Conservation (phyloP, 2,329 filamentous ascomycete genomes). For the Fusarium robinianum region DNA sequence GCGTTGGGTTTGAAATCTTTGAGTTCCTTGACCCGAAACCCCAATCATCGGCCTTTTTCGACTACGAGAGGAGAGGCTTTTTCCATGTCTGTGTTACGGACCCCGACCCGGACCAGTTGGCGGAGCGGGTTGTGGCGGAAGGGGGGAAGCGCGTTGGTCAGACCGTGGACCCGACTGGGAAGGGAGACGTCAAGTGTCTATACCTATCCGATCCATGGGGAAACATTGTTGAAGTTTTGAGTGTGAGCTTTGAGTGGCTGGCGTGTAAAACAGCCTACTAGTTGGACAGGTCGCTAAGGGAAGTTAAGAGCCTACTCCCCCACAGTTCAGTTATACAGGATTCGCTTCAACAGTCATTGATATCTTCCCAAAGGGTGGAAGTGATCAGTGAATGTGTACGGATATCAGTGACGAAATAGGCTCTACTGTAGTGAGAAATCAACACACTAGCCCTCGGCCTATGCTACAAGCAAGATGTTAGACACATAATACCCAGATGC, state of each 20-base stretch:
- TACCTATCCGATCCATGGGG: conserved; percentile 14
- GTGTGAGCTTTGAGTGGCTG: conserved; percentile 13
- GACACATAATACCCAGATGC: no score
- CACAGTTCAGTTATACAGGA: no score
- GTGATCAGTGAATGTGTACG: no score
- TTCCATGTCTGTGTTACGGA: conserved; percentile 43
- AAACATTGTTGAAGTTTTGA: conserved; percentile 14
- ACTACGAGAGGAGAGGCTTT: conserved; percentile 39
- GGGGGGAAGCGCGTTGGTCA: conserved; percentile 38
- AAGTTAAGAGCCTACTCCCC: no score
- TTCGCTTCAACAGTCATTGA: no score
- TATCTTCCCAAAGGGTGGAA: no score
- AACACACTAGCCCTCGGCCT: no score
- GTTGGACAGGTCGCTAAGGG: no score
- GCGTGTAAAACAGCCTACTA: no score
- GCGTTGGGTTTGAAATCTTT: conserved; percentile 42
- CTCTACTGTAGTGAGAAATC: no score
- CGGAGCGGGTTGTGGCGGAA: conserved; percentile 31
- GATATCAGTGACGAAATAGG: no score
- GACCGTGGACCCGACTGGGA: conserved; percentile 8
- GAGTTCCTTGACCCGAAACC: conserved; percentile 38
- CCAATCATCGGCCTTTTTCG: conserved; percentile 10
- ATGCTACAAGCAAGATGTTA: no score
- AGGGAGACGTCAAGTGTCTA: conserved; percentile 6
- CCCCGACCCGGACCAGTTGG: conserved; percentile 36